Evolutionary conservation across 2,329 filamentous ascomycete genomes (phyloP).

Genomic region (Colletotrichum eremochloae): DNA sequence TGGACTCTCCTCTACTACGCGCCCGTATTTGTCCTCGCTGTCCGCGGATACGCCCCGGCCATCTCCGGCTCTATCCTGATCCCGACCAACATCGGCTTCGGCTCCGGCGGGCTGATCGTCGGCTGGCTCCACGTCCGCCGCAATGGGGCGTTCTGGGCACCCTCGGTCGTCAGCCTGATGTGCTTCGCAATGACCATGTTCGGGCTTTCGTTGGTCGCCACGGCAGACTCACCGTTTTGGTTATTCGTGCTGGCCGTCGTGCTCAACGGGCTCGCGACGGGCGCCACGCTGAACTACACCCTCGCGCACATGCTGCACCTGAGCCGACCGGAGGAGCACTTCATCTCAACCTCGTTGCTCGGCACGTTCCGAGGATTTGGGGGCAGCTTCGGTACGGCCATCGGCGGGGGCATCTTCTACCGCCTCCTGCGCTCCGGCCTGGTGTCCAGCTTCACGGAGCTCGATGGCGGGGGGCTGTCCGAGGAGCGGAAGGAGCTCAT

Average conservation of each 20-base stretch:
- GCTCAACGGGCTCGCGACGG: slow-evolving; percentile 78
- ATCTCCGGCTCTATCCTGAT: slow-evolving; percentile 81
- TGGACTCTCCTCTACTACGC: slow-evolving; percentile 87
- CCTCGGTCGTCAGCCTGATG: slow-evolving; percentile 70
- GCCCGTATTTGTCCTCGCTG: slow-evolving; percentile 83
- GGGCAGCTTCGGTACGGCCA: slow-evolving; percentile 83
- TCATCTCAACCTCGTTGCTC: slow-evolving; percentile 80
- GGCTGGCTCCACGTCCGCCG: slow-evolving; percentile 83
- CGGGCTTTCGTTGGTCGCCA: slow-evolving; percentile 67
- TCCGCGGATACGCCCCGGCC: slow-evolving; percentile 77
- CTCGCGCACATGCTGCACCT: slow-evolving; percentile 84
- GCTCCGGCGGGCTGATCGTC: slow-evolving; percentile 77
- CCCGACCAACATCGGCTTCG: slow-evolving; percentile 86
- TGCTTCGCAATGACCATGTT: slow-evolving; percentile 74
- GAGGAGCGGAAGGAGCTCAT: slow-evolving; percentile 57
- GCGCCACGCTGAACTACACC: slow-evolving; percentile 83
- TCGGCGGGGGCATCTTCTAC: slow-evolving; percentile 82
- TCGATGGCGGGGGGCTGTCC: slow-evolving; percentile 57
- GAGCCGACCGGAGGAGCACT: slow-evolving; percentile 75
- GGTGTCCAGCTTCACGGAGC: slow-evolving; percentile 65
- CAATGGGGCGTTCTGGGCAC: slow-evolving; percentile 78
- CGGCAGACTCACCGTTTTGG: slow-evolving; percentile 61
- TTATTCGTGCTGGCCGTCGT: slow-evolving; percentile 74
- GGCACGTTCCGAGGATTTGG: slow-evolving; percentile 87
- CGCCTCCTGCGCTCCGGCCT: slow-evolving; percentile 70